These are phyloP conservation scores for Trichoderma atrobrunneum DNA, from an alignment of 2,329 filamentous ascomycete genomes.

Conservation along the genomic window DNA sequence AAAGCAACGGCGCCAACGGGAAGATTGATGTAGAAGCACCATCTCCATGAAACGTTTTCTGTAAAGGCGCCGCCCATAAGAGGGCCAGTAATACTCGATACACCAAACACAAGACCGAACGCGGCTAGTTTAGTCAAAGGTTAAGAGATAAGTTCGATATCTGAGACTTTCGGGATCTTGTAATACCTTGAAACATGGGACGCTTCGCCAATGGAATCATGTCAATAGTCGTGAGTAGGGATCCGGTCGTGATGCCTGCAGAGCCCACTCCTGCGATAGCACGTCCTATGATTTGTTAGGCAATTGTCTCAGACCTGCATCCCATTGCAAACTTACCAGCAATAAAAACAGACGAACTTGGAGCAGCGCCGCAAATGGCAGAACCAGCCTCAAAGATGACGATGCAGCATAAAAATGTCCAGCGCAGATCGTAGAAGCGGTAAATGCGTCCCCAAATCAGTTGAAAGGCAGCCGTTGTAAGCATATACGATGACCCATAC, in stretches of 20 bases:
- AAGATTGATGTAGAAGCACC: slow-evolving; percentile 61
- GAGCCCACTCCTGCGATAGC: slow-evolving; percentile 56
- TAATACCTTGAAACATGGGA: slow-evolving; percentile 52
- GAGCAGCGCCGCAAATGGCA: slow-evolving; percentile 53
- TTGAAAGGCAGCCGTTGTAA: slow-evolving; percentile 55
- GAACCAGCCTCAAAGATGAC: slow-evolving; percentile 55
- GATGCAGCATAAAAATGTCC: slow-evolving; percentile 47
- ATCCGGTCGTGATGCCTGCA: slow-evolving; percentile 57
- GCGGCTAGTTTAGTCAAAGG: slow-evolving; percentile 33
- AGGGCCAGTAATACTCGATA: slow-evolving; percentile 53
- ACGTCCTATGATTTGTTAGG: slow-evolving; percentile 28
- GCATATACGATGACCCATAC: slow-evolving; percentile 61
- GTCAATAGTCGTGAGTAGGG: slow-evolving; percentile 55
- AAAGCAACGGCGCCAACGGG: slow-evolving; percentile 53
- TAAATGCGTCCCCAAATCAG: slow-evolving; percentile 54
- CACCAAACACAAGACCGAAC: slow-evolving; percentile 55
- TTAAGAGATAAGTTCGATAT: slow-evolving; percentile 13
- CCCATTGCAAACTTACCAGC: slow-evolving; percentile 35
- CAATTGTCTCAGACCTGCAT: background rate
- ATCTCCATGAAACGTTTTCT: slow-evolving; percentile 47
- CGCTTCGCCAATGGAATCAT: slow-evolving; percentile 60
- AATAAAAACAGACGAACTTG: slow-evolving; percentile 53
- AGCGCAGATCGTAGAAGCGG: slow-evolving; percentile 51
- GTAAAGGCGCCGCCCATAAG: slow-evolving; percentile 55
- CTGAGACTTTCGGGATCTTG: background rate